Conservation (phyloP, 176 grass and related monocot species). For the Aegilops tauschii region DNA sequence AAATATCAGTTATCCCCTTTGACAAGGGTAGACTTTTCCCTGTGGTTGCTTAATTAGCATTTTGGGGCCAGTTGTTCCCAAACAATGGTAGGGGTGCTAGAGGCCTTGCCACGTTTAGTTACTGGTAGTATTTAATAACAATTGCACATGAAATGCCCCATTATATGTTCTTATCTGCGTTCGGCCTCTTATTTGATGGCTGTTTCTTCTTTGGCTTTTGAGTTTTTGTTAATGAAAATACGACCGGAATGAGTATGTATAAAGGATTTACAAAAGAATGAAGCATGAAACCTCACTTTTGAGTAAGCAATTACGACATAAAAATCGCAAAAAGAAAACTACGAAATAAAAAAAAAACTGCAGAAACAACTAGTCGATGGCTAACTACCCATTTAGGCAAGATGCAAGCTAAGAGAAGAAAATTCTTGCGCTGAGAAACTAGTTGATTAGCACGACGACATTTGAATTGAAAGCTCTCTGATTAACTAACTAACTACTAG, state of each 20-base stretch:
- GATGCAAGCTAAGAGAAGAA: background rate
- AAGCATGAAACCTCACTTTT: background rate
- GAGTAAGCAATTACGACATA: background rate
- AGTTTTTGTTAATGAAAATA: background rate
- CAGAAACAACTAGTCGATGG: background rate
- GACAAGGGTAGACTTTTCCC: background rate
- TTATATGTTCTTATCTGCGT: background rate
- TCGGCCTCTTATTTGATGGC: background rate
- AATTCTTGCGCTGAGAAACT: background rate
- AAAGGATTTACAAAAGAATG: background rate
- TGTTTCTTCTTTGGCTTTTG: background rate
- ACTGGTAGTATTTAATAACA: background rate
- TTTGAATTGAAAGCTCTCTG: background rate
- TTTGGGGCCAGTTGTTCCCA: background rate
- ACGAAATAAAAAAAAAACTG: background rate
- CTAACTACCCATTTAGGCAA: background rate
- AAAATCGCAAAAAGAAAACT: too few relatives aligned
- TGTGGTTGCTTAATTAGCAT: background rate
- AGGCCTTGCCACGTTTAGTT: background rate
- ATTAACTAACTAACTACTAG: slow-evolving; percentile 1
- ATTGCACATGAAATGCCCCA: background rate
- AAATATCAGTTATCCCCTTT: background rate
- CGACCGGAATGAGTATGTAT: background rate
- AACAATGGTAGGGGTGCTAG: background rate
- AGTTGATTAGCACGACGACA: background rate